Base-by-base conservation (phyloP, 192 early-diverging fungal genomes). In the Mortierella alpina region DNA sequence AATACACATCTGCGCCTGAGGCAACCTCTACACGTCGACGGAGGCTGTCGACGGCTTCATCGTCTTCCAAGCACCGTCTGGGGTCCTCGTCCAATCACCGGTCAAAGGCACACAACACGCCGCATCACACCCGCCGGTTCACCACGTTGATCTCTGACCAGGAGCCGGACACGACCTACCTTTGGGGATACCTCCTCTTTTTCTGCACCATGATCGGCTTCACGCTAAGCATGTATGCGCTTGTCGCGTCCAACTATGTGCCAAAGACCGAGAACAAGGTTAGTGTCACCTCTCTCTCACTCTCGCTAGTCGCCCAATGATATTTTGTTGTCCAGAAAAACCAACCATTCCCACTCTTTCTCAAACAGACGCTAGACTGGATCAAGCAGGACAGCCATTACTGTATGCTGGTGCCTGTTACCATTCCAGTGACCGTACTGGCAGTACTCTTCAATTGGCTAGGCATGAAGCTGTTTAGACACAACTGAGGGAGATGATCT, bases 401-500 rank as follows among this genome's bases (percentile, higher is more conserved):
- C 81, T 93, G 93, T 50, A 86, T 93, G 59, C 83, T 98, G 20
- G 71, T 96, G 42, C 97, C 96, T 13, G 84, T 95, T 22, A 91
- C 95, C 1, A 88, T 90, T 7, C 89, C 93, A 39, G 93, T 93
- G 20, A 90, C 90, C 46, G 82, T 92, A 6, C 90, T 93, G 72
- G 91, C 92, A 67, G 87, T 95, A 39, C 86, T 96, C 44, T 94
- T 93, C 86, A 98, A 96, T 84, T 98, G 97, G 97, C 87, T 98
- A 42, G 96, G 97, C 14, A 93, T 97, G 91, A 97, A 98, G 84
- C 91, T 95, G 61, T 97, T 96, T 74, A 84, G 95, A 12, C 95
- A 97, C 61, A 98, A 96, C 73, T 92, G 73, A 80, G 39, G 4
- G 40, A 10, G 9, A 14, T 7, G 31, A 31, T 3, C 3, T 31